Conservation (phyloP, 140 eudicot genomes). For the Bidens hawaiensis region DNA sequence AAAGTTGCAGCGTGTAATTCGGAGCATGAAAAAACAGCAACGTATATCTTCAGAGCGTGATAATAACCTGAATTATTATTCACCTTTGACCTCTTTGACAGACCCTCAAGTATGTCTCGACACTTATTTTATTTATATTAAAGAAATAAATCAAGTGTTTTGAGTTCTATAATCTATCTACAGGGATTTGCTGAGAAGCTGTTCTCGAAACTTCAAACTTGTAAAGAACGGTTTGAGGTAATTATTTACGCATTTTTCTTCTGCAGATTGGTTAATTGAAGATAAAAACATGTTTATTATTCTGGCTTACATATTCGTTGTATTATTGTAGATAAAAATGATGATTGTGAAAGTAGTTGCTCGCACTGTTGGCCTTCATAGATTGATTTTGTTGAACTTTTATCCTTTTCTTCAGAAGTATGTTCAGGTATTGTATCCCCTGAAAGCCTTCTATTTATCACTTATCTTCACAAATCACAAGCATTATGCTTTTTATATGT, state of each 20-base stretch:
- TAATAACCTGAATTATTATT: constrained; percentile 50
- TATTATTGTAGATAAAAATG: constrained; percentile 74
- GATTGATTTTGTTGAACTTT: constrained; percentile 58
- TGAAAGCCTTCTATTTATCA: background rate
- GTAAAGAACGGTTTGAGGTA: constrained; percentile 86
- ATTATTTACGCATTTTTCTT: constrained; percentile 1
- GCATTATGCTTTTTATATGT: background rate
- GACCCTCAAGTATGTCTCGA: constrained; percentile 68
- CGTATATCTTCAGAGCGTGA: constrained; percentile 71
- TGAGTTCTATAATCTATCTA: constrained; percentile 3
- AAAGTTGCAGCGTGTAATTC: constrained; percentile 78
- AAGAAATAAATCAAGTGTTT: background rate
- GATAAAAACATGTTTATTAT: constrained; percentile 8
- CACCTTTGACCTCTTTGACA: constrained; percentile 73
- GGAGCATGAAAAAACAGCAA: constrained; percentile 96
- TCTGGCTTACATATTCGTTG: constrained; percentile 8
- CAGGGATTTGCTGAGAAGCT: constrained; percentile 91
- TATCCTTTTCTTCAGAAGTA: constrained; percentile 90
- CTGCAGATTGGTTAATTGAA: constrained; percentile 1
- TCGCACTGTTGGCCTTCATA: constrained; percentile 88
- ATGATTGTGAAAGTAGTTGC: constrained; percentile 89
- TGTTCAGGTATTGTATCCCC: constrained; percentile 58
- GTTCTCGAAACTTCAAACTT: constrained; percentile 71
- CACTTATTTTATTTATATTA: background rate
- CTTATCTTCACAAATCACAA: background rate